Base-by-base conservation (phyloP, 2,329 filamentous ascomycete genomes). In the Phialocephala sp. region DNA sequence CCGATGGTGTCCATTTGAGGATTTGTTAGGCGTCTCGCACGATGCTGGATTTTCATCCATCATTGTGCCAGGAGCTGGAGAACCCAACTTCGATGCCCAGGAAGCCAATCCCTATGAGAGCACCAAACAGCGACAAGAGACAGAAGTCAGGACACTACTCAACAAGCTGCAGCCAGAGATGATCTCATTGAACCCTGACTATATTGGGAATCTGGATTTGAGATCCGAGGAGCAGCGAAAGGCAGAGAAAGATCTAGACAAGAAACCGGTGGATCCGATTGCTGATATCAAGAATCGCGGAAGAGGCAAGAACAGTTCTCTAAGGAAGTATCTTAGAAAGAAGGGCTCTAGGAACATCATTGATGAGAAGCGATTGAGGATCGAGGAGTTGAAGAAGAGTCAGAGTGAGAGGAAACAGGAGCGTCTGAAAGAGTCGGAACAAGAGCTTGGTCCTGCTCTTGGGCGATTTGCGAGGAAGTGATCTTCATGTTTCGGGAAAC, bases 101-200 rank as follows among this genome's bases (percentile, higher is more conserved):
- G 95, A 99, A 79, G 84, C 89, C 72, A 99, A 99, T 82, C 95
- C 95, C 39, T 98, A 94, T 85, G 95, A 98, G 81, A 97, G 91
- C 61, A 85, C 84, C 74, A 96, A 95, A 80, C 94, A 98, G 81
- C 88, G 95, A 74, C 94, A 96, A 79, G 95, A 99, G 79, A 85
- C 86, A 59, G 95, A 99, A 79, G 93, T 99, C 77, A 93, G 91
- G 82, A 84, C 87, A 14, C 84, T 99, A 69, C 87, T 99, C 73
- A 97, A 96, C 84, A 99, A 99, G 82, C 84, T 99, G 57, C 89
- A 94, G 74, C 94, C 95, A 3, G 94, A 97, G 76, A 99, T 98
- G 93, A 99, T 99, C 69, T 92, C 93, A 1, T 83, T 99, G 24
- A 90, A 99, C 76, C 94, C 95, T 72, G 91, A 95, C 78, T 96